A percentile compares a stretch with the other conserved stretches of the same genome.
These are phyloP conservation scores for Ceratobasidium sp. DNA, from an alignment of 1,284 basidiomycete genomes.

Conservation along the genomic window DNA sequence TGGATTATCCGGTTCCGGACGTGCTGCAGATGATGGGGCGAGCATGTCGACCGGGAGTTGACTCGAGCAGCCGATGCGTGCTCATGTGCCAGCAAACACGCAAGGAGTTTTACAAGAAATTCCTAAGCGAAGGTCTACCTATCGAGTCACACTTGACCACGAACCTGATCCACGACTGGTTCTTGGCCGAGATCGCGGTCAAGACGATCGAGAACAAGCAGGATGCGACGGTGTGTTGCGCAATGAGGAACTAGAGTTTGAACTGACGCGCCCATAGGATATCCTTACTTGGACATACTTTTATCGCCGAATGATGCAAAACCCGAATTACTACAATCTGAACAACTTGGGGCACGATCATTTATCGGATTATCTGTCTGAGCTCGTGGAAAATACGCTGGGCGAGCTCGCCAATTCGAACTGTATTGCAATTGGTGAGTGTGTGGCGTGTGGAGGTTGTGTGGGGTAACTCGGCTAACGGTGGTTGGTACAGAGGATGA, in stretches of 20 bases:
- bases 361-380: conserved; percentile 92
- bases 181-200: conserved; percentile 97
- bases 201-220: conserved; percentile 99
- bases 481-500: conserved; percentile 75
- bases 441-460: conserved; percentile 33
- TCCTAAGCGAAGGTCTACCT: conserved; percentile 95
- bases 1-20: conserved; percentile 97
- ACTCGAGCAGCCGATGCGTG: conserved; percentile 88
- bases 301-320: conserved; percentile 95
- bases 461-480: conserved; percentile 37
- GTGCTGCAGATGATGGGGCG: conserved; percentile 99
- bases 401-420: conserved; percentile 92
- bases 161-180: conserved; percentile 91
- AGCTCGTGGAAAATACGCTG: conserved; percentile 93
- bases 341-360: conserved; percentile 94
- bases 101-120: conserved; percentile 99
- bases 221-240: conserved; percentile 81
- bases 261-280: conserved; percentile 61
- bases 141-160: conserved; percentile 94
- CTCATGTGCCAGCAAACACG: conserved; percentile 97
- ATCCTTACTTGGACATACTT: conserved; percentile 96
- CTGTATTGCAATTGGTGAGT: conserved; percentile 89
- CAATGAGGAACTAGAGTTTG: conserved; percentile 26
- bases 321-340: conserved; percentile 94
- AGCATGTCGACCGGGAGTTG: conserved; percentile 87